Evolutionary conservation across 2,329 filamentous ascomycete species (phyloP), one percentile per base, ranked within the genome.

Genomic region (Fusarium tupiense): DNA sequence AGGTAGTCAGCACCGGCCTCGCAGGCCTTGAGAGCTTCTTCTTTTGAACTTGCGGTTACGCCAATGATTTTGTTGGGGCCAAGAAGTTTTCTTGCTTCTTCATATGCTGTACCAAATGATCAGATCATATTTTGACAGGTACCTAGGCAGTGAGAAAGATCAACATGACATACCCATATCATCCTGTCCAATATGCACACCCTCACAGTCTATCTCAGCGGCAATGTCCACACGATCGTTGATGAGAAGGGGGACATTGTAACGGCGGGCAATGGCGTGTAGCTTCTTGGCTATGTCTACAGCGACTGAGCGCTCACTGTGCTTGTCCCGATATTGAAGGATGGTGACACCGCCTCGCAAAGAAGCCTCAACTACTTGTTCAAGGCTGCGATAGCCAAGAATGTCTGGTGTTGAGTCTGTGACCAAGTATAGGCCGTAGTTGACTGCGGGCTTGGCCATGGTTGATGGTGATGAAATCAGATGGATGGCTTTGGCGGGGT

Each of bases 181-280:
- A 88, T 98, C 95, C 85, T 98, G 96, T 12, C 96, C 96, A 57
- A 98, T 89, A 82, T 98, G 96, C 14, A 98, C 94, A 52, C 96
- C 96, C 84, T 98, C 96, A 65, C 94, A 96, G 19, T 91, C 93
- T 49, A 95, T 89, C 20, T 94, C 95, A 24, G 94, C 87, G 14
- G 95, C 95, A 33, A 98, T 94, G 81, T 98, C 95, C 11, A 98
- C 89, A 19, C 95, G 91, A 81, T 98, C 96, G 81, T 98, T 98
- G 85, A 98, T 95, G 62, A 98, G 86, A 65, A 98, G 88, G 37
- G 96, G 96, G 7, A 98, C 90, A 22, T 87, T 86, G 79, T 93
- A 87, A 53, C 86, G 85, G 73, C 86, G 86, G 26, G 94, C 96
- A 71, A 96, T 85, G 43, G 85, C 82, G 81, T 97, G 95, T 58